These are phyloP conservation scores for Dactylellina cionopaga DNA, from an alignment of 2,329 filamentous ascomycete genomes.

Conservation along the genomic window DNA sequence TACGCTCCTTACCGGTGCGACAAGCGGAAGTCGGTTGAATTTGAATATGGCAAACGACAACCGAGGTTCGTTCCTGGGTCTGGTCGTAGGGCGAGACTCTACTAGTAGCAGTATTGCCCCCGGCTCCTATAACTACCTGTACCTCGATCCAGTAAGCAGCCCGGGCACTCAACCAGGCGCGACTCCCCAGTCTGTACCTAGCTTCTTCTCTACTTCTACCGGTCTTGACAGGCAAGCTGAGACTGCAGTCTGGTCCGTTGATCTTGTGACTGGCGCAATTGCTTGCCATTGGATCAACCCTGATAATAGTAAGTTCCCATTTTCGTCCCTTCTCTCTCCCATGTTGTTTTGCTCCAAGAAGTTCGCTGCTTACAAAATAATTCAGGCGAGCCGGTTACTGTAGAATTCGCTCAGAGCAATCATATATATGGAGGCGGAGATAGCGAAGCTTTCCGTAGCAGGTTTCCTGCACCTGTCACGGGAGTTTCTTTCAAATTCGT, in stretches of 20 bases:
- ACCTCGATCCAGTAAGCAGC: conserved; percentile 9
- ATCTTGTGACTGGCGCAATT: not conserved
- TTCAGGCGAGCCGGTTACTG: not conserved
- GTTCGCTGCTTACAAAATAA: not conserved
- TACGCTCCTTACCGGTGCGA: not conserved
- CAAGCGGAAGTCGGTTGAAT: conserved; percentile 6
- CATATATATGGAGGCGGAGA: conserved; percentile 9
- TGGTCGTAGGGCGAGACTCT: conserved; percentile 7
- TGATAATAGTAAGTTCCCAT: not conserved
- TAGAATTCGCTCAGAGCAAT: conserved; percentile 7
- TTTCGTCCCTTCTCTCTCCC: not conserved
- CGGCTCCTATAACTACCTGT: conserved; percentile 5
- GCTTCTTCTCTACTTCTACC: conserved; percentile 3
- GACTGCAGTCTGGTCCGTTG: conserved; percentile 10
- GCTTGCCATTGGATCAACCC: not conserved
- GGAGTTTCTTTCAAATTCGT: conserved; percentile 3
- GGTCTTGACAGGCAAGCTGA: conserved; percentile 3
- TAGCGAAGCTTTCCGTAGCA: not conserved
- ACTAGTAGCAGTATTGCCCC: conserved; percentile 1
- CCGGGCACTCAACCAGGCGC: conserved; percentile 2
- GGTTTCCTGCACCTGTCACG: conserved; percentile 4
- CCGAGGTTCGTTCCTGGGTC: conserved; percentile 7
- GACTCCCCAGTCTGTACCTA: conserved; percentile 13
- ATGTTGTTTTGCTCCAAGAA: not conserved
- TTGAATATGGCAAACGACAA: not conserved